These are phyloP conservation scores for Dictyostelium intermedium DNA, from an alignment of 78 protist species.

Conservation along the genomic window DNA sequence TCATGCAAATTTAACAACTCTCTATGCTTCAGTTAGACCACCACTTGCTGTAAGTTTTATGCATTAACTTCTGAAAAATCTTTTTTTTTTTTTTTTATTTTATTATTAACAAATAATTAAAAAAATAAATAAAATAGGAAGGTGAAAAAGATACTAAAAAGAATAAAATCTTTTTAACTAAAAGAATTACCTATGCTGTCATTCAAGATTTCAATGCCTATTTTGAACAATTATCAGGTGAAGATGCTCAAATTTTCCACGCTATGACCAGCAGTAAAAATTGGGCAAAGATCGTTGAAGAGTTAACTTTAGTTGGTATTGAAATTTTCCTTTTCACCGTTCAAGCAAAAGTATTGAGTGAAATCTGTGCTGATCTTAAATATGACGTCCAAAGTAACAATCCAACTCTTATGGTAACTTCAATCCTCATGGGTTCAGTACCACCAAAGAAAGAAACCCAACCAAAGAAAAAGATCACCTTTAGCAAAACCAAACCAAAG, in stretches of 20 bases:
- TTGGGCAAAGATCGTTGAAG: not conserved
- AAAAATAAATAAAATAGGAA: not conserved
- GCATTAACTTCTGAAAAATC: not conserved
- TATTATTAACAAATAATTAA: not conserved
- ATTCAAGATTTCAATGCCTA: not conserved
- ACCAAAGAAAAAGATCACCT: constrained; percentile 5
- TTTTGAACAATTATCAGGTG: not conserved
- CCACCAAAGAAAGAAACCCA: constrained; percentile 29
- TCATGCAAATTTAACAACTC: not conserved
- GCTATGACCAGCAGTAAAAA: not conserved
- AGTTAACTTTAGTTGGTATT: not conserved
- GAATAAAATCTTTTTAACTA: not conserved
- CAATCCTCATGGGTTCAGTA: constrained; percentile 21
- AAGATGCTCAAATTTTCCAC: not conserved
- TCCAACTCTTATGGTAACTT: constrained; percentile 1
- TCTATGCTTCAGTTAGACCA: not conserved
- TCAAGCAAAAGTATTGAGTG: not conserved
- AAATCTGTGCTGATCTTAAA: not conserved
- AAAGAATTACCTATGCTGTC: not conserved
- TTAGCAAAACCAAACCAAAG: not conserved
- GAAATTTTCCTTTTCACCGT: constrained; percentile 24
- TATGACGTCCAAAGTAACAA: not conserved
- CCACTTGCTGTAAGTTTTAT: not conserved
- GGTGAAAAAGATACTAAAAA: not conserved
- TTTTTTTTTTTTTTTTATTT: not conserved